Evolutionary conservation across 768 basidiomycete genomes (phyloP), one percentile per base, ranked within the genome.

Genomic region (Psilocybe sp.): DNA sequence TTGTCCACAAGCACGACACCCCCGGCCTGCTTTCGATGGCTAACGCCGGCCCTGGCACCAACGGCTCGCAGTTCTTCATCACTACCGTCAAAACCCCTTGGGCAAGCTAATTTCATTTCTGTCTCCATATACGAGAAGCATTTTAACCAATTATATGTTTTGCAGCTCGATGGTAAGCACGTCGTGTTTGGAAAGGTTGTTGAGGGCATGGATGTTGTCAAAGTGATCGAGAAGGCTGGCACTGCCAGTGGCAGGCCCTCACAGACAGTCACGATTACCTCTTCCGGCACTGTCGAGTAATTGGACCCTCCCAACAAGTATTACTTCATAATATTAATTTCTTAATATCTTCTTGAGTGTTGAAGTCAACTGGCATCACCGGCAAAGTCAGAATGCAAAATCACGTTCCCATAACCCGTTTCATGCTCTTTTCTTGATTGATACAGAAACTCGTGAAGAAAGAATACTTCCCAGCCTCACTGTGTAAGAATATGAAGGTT

Each of bases 1-100:
- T 89, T 63, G 58, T 76, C 51, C 62, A 82, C 51, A 85, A 81
- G 65, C 92, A 96, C 73, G 74, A 64, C 55, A 81, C 81, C 54
- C 77, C 74, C 14, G 80, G 80, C 39, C 64, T 86, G 23, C 77
- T 89, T 37, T 87, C 84, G 28, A 87, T 87, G 84, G 95, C 95
- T 35, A 97, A 90, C 58, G 89, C 92, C 33, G 92, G 92, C 44
- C 73, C 73, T 1, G 80, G 87, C 69, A 89, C 88, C 35, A 90
- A 89, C 51, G 88, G 91, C 33, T 91, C 88, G 12, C 89, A 89
- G 66, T 90, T 88, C 72, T 90, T 89, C 68, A 79, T 91, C 62
- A 91, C 88, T 20, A 89, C 88, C 16, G 79, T 79, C 16, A 60
- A 75, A 18, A 85, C 87, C n/a, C 70, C 78, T 16, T 90, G 88